Evolutionary conservation across 495 filamentous ascomycete genomes (phyloP).

Genomic region (Penicillium desertorum): DNA sequence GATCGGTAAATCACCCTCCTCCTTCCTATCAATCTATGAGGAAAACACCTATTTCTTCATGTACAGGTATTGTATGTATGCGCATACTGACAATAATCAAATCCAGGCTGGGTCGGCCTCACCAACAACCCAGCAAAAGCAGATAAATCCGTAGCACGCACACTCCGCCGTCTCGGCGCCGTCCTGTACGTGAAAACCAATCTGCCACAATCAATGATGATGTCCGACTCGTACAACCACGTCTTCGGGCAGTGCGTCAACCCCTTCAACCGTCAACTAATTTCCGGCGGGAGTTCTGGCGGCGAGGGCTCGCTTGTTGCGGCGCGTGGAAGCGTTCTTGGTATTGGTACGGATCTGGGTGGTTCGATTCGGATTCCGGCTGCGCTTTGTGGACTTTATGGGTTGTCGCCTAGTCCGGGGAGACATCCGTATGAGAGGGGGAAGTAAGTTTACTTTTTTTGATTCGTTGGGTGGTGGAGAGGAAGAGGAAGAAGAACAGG

Average conservation of each 20-base stretch:
- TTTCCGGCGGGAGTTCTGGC: constrained; percentile 62
- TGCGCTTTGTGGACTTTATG: constrained; percentile 62
- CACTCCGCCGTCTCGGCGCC: constrained; percentile 41
- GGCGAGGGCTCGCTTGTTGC: constrained; percentile 67
- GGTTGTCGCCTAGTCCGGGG: constrained; percentile 59
- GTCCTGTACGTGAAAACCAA: constrained; percentile 66
- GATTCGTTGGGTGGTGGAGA: neutral
- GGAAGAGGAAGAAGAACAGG: neutral
- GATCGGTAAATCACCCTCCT: constrained; percentile 28
- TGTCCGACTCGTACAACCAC: constrained; percentile 53
- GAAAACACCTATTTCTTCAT: neutral
- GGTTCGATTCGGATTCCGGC: constrained; percentile 68
- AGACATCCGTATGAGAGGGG: constrained; percentile 54
- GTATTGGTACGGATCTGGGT: constrained; percentile 69
- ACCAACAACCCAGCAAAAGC: constrained; percentile 32
- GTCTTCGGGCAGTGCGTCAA: constrained; percentile 54
- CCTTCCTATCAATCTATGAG: neutral
- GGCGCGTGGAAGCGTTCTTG: constrained; percentile 57
- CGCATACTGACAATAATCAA: neutral
- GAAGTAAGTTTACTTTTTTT: constrained; percentile 34
- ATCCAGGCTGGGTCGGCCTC: constrained; percentile 40
- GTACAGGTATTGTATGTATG: neutral
- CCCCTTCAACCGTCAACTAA: constrained; percentile 56
- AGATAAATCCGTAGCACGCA: constrained; percentile 32
- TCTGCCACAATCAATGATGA: constrained; percentile 58